These are phyloP conservation scores for Plasmodium sp. DNA, from an alignment of 169 alveolate species.

Conservation along the genomic window DNA sequence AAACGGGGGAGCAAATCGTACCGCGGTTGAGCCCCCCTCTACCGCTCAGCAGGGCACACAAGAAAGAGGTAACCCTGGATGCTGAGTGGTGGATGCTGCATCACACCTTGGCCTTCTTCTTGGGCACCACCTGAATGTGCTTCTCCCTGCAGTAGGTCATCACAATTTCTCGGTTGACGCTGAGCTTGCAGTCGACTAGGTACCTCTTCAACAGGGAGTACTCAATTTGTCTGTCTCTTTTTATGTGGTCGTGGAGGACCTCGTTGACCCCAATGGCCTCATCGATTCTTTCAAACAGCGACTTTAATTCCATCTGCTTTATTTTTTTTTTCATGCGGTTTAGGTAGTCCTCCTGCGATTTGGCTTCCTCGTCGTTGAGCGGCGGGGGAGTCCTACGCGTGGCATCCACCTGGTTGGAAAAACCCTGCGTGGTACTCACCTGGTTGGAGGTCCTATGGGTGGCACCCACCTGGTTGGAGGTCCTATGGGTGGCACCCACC, in stretches of 20 bases:
- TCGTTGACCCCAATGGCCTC: conserved; percentile 63
- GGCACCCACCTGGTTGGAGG: neutral
- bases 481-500: neutral
- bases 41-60: neutral
- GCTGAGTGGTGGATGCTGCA: neutral
- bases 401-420: neutral
- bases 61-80: neutral
- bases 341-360: conserved; percentile 55
- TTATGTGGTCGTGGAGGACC: conserved; percentile 1
- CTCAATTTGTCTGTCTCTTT: conserved; percentile 25
- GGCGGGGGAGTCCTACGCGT: neutral
- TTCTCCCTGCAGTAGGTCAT: conserved; percentile 28
- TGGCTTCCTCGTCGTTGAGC: conserved; percentile 22
- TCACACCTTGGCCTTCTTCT: conserved; percentile 1
- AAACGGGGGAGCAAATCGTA: neutral
- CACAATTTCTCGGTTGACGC: conserved; percentile 26
- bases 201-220: conserved; percentile 24
- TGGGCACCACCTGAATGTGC: conserved; percentile 12
- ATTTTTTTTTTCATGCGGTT: conserved; percentile 41
- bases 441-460: neutral
- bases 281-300: conserved; percentile 45
- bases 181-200: conserved; percentile 47
- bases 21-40: neutral
- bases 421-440: neutral
- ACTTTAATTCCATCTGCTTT: conserved; percentile 34